A percentile compares a stretch with the other conserved stretches of the same genome.
These are phyloP conservation scores for Scheffersomyces coipomensis DNA, from an alignment of 805 yeast genomes.

Conservation along the genomic window DNA sequence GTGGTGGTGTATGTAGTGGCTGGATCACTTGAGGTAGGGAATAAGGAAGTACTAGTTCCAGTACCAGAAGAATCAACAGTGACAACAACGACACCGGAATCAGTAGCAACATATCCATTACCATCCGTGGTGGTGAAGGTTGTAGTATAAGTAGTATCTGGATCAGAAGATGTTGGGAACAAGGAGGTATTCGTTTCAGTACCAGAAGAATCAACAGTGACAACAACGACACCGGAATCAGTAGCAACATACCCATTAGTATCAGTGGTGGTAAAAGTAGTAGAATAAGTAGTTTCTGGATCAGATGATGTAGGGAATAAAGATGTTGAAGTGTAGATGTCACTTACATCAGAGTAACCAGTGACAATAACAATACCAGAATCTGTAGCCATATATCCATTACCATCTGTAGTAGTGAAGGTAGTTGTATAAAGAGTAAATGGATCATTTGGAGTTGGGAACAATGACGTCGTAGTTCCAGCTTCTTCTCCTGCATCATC, in stretches of 20 bases:
- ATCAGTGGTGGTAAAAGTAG: background rate
- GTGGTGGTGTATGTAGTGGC: constrained; percentile 4
- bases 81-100: constrained; percentile 7
- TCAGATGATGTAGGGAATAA: background rate
- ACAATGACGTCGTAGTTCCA: too few species aligned
- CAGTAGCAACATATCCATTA: constrained; percentile 2
- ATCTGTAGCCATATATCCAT: constrained; percentile 6
- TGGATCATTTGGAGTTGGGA: too few species aligned
- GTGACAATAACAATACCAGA: constrained; percentile 11
- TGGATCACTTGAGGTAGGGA: background rate
- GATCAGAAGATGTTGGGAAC: background rate
- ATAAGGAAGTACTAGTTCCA: background rate
- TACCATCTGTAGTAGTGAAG: constrained; percentile 4
- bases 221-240: too few species aligned
- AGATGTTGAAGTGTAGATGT: background rate
- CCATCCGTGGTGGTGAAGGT: background rate
- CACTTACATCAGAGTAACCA: constrained; percentile 7
- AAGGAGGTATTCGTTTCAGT: too few species aligned
- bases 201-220: too few species aligned
- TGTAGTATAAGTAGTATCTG: background rate
- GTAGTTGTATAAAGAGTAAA: constrained; percentile 8
- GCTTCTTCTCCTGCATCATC: too few species aligned
- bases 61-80: background rate
- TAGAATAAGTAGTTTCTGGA: background rate
- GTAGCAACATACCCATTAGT: too few species aligned